Evolutionary conservation across 768 basidiomycete genomes (phyloP).

Genomic region (Tubosaeta sp.): DNA sequence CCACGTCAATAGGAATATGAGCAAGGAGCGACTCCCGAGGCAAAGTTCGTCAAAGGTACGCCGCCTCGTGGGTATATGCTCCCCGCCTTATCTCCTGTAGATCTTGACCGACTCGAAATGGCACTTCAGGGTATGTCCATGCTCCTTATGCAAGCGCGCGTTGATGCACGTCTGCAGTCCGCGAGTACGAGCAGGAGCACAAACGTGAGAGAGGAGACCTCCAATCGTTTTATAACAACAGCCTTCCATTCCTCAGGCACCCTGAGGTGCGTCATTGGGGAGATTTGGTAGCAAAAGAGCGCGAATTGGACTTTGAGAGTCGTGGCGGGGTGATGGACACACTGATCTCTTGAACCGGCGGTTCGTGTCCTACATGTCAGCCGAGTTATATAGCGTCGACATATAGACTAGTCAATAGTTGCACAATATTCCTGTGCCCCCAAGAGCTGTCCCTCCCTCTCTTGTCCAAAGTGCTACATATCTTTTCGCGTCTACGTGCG

Average conservation of each 20-base stretch:
- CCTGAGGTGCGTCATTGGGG: constrained; percentile 76
- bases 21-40: constrained; percentile 64
- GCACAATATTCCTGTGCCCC: no score
- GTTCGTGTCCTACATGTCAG: no score
- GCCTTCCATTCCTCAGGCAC: constrained; percentile 67
- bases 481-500: no score
- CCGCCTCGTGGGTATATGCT: background rate
- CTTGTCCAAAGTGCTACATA: no score
- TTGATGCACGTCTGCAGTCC: constrained; percentile 38
- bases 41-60: constrained; percentile 83
- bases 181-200: constrained; percentile 66
- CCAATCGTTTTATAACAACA: constrained; percentile 78
- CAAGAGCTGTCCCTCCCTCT: no score
- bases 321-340: no score
- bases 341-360: background rate
- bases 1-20: constrained; percentile 71
- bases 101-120: constrained; percentile 87
- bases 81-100: constrained; percentile 34
- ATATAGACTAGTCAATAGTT: no score
- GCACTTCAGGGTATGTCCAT: constrained; percentile 62
- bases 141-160: no score
- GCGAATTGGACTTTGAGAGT: background rate
- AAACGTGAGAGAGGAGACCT: constrained; percentile 40
- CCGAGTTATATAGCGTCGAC: no score
- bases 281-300: constrained; percentile 27